Base-by-base conservation (phyloP, 1,284 basidiomycete genomes). In the Mycosarcoma maydis region DNA sequence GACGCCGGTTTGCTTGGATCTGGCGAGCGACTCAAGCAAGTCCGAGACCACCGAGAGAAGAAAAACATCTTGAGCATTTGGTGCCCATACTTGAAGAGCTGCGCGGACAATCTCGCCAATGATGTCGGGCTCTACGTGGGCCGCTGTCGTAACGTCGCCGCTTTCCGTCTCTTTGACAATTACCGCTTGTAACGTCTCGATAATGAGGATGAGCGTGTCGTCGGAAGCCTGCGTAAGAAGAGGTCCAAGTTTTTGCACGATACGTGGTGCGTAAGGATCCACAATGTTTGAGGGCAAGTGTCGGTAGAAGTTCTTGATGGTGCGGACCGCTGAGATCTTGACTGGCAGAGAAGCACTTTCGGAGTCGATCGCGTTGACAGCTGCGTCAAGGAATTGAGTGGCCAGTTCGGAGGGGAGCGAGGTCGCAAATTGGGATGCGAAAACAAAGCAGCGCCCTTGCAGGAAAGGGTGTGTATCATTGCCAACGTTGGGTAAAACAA, bases 391-490 rank as follows among this genome's bases (percentile, higher is more conserved):
- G 78, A 97, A 97, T 40, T 71, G 59, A 3, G 48, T 46, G 3
- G 75, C 73, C 37, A 93, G 85, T 50, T 88, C 85, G 2, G 85
- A 73, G 0, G 92, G 90, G 8, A 98, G 85, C 4, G 89, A 83
- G 57, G 88, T 87, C 0, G 92, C 87, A 76, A 89, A 97, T 80
- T 94, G 90, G 75, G 92, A 93, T 0, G 93, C 92, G 76, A 98
- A 95, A 34, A 98, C 92, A 66, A 98, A 96, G 2, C 89, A 91
- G 53, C 95, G 87, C 9, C 95, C 96, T 83, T 96, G 94, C 42
- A 98, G 83, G 86, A 97, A 97, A 0, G 92, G 91, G 48, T 46
- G 24, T 7, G 34, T 83, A 84, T 49, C 71, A 90, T 90, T 87
- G 34, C 83, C 84, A 19, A 98, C 85, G 39, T 92, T 85, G 16